Percentiles rank a stretch among this genome's conserved stretches.
Conservation (phyloP, 352 stramenopile species). For the Phytophthora rubi region DNA sequence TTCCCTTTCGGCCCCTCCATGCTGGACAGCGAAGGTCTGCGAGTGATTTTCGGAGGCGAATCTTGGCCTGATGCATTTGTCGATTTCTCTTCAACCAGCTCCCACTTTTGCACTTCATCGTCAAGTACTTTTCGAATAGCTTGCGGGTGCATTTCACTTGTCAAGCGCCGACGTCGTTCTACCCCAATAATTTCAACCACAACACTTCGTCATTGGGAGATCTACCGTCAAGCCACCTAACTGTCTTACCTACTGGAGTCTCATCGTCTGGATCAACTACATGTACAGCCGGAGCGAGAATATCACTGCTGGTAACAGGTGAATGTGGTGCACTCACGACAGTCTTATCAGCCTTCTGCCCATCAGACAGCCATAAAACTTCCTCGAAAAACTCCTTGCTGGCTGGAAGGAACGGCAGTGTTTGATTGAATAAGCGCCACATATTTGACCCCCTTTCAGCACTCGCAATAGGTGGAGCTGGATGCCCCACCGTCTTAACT, state of each 20-base stretch:
- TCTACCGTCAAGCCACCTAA: not conserved
- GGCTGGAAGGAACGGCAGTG: constrained; percentile 79
- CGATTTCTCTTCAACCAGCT: constrained; percentile 53
- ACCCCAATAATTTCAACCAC: constrained; percentile 4
- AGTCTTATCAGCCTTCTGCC: constrained; percentile 14
- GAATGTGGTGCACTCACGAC: not conserved
- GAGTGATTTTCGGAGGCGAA: constrained; percentile 26
- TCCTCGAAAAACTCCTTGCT: constrained; percentile 87
- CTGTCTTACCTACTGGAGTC: constrained; percentile 22
- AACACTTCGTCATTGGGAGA: not conserved
- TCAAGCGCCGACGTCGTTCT: constrained; percentile 57
- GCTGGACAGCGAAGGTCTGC: constrained; percentile 25
- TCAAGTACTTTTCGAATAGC: constrained; percentile 71
- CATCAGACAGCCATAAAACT: constrained; percentile 56
- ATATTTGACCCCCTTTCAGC: constrained; percentile 66
- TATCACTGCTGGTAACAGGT: not conserved
- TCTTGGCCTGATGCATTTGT: not conserved
- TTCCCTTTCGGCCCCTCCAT: constrained; percentile 3
- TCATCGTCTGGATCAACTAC: constrained; percentile 20
- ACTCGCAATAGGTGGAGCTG: constrained; percentile 55
- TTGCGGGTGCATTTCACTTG: constrained; percentile 82
- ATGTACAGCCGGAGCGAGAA: not conserved
- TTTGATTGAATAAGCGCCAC: constrained; percentile 76
- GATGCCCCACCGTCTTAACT: constrained; percentile 53
- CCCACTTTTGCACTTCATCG: constrained; percentile 73